Evolutionary conservation across 306 rosid species (phyloP).

Genomic region (Malus fusca): DNA sequence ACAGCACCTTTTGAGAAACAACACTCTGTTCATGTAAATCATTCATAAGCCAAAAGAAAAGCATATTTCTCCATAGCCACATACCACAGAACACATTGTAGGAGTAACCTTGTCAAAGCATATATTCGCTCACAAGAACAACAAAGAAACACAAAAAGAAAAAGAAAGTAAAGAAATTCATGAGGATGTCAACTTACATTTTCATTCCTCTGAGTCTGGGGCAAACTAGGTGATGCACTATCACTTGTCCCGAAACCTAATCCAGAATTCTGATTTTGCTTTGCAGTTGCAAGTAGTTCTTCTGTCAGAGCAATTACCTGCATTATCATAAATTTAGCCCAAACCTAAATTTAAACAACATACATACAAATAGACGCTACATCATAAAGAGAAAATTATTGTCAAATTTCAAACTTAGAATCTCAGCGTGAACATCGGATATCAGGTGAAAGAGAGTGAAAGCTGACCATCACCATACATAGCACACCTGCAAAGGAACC

Average conservation of each 20-base stretch:
- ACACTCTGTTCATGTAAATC: not conserved
- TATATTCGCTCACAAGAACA: not conserved
- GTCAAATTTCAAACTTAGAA: conserved; percentile 62
- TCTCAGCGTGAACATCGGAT: conserved; percentile 65
- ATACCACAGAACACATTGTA: not conserved
- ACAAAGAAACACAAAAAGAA: not conserved
- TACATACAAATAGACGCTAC: conserved; percentile 2
- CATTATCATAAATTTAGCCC: conserved; percentile 40
- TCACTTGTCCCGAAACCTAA: conserved; percentile 34
- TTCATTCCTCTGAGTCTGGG: conserved; percentile 29
- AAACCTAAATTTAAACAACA: conserved; percentile 25
- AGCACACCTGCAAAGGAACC: conserved; percentile 94
- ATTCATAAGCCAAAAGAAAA: not conserved
- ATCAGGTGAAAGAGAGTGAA: conserved; percentile 57
- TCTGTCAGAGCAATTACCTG: conserved; percentile 90
- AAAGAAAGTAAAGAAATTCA: not conserved
- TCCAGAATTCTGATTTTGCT: conserved; percentile 52
- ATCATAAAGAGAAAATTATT: conserved; percentile 34
- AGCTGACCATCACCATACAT: conserved; percentile 60
- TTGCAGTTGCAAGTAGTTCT: conserved; percentile 86
- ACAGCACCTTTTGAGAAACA: not conserved
- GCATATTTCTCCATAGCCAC: not conserved
- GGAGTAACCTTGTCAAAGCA: not conserved
- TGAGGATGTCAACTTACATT: conserved; percentile 27
- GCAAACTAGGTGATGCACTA: conserved; percentile 34